These are phyloP conservation scores for Monosporozyma servazzii DNA, from an alignment of 805 yeast genomes.

Conservation along the genomic window DNA sequence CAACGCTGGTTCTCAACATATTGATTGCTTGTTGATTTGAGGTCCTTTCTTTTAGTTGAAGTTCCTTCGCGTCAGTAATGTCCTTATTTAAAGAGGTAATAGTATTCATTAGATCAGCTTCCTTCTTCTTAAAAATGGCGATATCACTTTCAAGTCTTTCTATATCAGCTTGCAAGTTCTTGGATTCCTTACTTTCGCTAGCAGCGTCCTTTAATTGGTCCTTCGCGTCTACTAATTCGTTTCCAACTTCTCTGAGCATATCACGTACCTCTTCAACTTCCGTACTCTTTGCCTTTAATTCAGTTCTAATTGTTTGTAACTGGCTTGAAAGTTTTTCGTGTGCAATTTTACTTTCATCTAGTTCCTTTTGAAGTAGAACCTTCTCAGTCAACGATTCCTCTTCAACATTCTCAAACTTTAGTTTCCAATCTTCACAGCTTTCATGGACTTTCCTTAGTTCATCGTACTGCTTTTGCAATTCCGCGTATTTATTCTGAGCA, in stretches of 20 bases:
- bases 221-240: constrained; percentile 64
- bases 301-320: constrained; percentile 16
- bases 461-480: constrained; percentile 4
- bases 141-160: constrained; percentile 5
- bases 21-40: constrained; percentile 9
- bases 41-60: constrained; percentile 14
- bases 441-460: constrained; percentile 6
- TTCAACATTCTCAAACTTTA: constrained; percentile 13
- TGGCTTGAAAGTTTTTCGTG: constrained; percentile 11
- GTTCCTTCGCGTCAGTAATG: constrained; percentile 14
- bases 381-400: background rate
- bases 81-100: constrained; percentile 12
- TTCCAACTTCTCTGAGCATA: constrained; percentile 67
- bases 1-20: constrained; percentile 1
- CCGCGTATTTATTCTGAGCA: constrained; percentile 6
- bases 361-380: background rate
- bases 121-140: constrained; percentile 8
- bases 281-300: constrained; percentile 38
- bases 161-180: constrained; percentile 17
- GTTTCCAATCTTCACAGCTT: constrained; percentile 9
- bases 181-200: background rate
- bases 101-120: constrained; percentile 9
- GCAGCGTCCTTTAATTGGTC: constrained; percentile 40
- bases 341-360: background rate
- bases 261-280: constrained; percentile 68